Evolutionary conservation across 129 eudicot genomes (phyloP).

Genomic region (Tagetes patula): DNA sequence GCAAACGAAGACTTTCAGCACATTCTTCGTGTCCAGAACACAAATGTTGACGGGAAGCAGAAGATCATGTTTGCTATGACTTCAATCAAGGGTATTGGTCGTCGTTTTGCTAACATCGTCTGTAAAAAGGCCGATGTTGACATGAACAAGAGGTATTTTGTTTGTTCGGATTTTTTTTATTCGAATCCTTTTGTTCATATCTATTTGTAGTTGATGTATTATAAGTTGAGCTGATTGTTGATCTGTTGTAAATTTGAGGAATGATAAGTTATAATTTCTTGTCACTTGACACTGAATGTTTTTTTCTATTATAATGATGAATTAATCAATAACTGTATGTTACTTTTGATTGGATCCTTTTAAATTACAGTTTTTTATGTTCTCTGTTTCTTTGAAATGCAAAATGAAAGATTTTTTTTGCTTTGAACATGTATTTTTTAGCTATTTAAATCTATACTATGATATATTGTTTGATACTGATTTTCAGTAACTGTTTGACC

Average conservation of each 20-base stretch:
- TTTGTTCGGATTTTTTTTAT: no score
- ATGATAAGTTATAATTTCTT: not conserved
- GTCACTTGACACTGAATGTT: not conserved
- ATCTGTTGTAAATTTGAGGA: not conserved
- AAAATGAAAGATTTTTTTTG: not conserved
- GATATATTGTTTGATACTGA: no score
- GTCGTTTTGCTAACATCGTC: slow-evolving; percentile 68
- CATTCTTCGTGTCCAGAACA: slow-evolving; percentile 73
- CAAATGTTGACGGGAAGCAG: slow-evolving; percentile 69
- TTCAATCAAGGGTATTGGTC: slow-evolving; percentile 67
- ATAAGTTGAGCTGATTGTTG: not conserved
- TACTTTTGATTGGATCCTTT: not conserved
- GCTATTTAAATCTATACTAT: not conserved
- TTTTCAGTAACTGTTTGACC: no score
- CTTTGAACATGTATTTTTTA: not conserved
- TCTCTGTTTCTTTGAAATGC: not conserved
- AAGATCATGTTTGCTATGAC: slow-evolving; percentile 72
- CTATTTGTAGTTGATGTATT: not conserved
- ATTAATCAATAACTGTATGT: not conserved
- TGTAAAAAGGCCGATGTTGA: slow-evolving; percentile 71
- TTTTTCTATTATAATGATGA: not conserved
- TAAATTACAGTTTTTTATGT: not conserved
- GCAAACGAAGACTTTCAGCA: slow-evolving; percentile 69
- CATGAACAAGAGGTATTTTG: slow-evolving; percentile 64
- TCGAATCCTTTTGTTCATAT: not conserved